A percentile compares a stretch with the other conserved stretches of the same genome.
Evolutionary conservation across 768 basidiomycete species (phyloP).

Genomic region (Panellus pusillus): DNA sequence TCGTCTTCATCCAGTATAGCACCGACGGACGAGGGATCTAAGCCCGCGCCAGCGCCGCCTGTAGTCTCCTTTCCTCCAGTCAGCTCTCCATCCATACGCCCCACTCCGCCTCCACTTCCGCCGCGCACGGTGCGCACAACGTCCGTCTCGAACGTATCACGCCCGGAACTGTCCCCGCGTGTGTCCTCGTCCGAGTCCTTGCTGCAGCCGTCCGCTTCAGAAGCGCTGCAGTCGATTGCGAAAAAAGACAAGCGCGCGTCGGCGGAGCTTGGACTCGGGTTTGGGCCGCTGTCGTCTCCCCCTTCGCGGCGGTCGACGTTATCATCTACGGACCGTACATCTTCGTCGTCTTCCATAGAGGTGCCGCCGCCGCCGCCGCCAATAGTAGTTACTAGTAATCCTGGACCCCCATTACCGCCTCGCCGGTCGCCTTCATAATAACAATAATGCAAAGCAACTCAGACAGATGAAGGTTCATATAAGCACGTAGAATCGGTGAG

Average conservation of each 20-base stretch:
- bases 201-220: slow-evolving; percentile 44
- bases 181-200: slow-evolving; percentile 16
- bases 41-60: slow-evolving; percentile 1
- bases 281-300: slow-evolving; percentile 9
- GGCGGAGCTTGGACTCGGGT: slow-evolving; percentile 24
- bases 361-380: background rate
- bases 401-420: slow-evolving; percentile 37
- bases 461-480: no score
- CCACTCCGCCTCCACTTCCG: slow-evolving; percentile 45
- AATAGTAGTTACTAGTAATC: slow-evolving; percentile 2
- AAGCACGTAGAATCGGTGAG: no score
- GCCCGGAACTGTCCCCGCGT: slow-evolving; percentile 27
- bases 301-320: slow-evolving; percentile 18
- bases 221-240: slow-evolving; percentile 58
- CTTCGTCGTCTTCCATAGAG: slow-evolving; percentile 1
- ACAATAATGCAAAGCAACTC: no score
- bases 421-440: slow-evolving; percentile 27
- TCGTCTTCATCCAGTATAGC: slow-evolving; percentile 8
- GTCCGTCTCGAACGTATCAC: slow-evolving; percentile 27
- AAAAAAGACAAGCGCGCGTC: slow-evolving; percentile 35
- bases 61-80: slow-evolving; percentile 13
- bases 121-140: slow-evolving; percentile 39
- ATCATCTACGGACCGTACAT: background rate
- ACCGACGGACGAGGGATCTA: slow-evolving; percentile 5
- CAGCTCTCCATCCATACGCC: slow-evolving; percentile 6